Percentiles rank a stretch among this genome's conserved stretches.
Conservation (phyloP, 176 grass and related monocot genomes). For the Panicum miliaceum region DNA sequence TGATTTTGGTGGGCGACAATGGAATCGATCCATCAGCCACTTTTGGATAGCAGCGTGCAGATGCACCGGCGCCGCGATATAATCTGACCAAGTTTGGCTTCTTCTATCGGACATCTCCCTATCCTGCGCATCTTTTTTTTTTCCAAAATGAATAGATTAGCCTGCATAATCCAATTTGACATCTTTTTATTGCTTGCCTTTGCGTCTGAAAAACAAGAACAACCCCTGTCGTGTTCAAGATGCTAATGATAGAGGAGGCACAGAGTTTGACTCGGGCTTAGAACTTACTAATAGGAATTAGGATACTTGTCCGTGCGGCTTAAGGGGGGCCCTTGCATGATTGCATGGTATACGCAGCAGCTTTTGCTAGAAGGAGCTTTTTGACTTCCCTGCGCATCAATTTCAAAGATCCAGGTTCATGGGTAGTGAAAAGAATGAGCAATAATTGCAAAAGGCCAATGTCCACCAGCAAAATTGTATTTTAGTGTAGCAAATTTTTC, state of each 20-base stretch:
- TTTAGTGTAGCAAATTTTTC: slow-evolving; percentile 5
- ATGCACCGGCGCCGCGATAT: slow-evolving; percentile 17
- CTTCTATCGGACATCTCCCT: slow-evolving; percentile 3
- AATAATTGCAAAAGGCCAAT: slow-evolving; percentile 50
- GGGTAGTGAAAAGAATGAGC: not conserved
- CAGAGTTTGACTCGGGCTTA: not conserved
- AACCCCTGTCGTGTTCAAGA: not conserved
- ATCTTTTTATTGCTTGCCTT: not conserved
- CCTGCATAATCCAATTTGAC: slow-evolving; percentile 26
- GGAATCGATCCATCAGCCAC: slow-evolving; percentile 23
- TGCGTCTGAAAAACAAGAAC: slow-evolving; percentile 27
- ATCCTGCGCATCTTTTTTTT: not conserved
- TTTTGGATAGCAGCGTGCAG: slow-evolving; percentile 37
- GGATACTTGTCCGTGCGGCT: not conserved
- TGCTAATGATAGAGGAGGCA: slow-evolving; percentile 19
- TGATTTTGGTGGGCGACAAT: slow-evolving; percentile 15
- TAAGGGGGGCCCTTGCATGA: not conserved
- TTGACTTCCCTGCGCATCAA: not conserved
- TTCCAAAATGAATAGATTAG: not conserved
- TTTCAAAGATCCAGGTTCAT: slow-evolving; percentile 18
- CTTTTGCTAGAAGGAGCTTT: slow-evolving; percentile 18
- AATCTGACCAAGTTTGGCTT: slow-evolving; percentile 1
- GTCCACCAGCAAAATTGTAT: slow-evolving; percentile 20
- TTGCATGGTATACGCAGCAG: not conserved
- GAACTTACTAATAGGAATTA: too few relatives aligned